Evolutionary conservation across 2,329 filamentous ascomycete genomes (phyloP).

Genomic region (Colletotrichum somersetense): DNA sequence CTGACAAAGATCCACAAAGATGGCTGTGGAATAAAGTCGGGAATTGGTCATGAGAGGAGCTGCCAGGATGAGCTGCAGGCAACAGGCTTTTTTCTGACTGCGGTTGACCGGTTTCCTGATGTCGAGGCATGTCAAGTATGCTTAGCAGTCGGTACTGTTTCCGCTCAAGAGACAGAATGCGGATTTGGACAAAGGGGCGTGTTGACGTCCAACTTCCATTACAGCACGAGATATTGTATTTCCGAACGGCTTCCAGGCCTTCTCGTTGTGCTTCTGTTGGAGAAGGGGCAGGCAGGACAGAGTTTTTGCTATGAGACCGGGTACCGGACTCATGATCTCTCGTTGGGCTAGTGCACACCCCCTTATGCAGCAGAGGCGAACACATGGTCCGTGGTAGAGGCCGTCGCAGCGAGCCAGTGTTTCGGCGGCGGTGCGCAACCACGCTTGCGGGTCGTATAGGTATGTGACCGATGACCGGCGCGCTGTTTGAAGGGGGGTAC

Average conservation of each 20-base stretch:
- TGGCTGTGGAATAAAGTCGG: not conserved
- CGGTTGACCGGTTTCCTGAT: not conserved
- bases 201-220: not conserved
- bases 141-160: constrained; percentile 5
- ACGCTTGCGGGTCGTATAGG: constrained; percentile 2
- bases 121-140: not conserved
- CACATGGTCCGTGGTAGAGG: constrained; percentile 37
- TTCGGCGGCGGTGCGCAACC: constrained; percentile 29
- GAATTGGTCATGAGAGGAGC: constrained; percentile 3
- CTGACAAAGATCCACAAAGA: constrained; percentile 14
- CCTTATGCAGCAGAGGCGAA: constrained; percentile 31
- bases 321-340: constrained; percentile 24
- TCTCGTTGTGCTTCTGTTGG: constrained; percentile 1
- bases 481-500: constrained; percentile 20
- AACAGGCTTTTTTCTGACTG: not conserved
- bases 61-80: constrained; percentile 17
- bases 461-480: constrained; percentile 13
- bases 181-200: not conserved
- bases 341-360: constrained; percentile 26
- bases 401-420: constrained; percentile 16
- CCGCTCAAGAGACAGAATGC: not conserved
- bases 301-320: constrained; percentile 37
- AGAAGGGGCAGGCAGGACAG: constrained; percentile 7
- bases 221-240: constrained; percentile 8
- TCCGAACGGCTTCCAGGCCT: not conserved